These are phyloP conservation scores for Hypoxylon lenormandii DNA, from an alignment of 495 filamentous ascomycete genomes.

Conservation along the genomic window DNA sequence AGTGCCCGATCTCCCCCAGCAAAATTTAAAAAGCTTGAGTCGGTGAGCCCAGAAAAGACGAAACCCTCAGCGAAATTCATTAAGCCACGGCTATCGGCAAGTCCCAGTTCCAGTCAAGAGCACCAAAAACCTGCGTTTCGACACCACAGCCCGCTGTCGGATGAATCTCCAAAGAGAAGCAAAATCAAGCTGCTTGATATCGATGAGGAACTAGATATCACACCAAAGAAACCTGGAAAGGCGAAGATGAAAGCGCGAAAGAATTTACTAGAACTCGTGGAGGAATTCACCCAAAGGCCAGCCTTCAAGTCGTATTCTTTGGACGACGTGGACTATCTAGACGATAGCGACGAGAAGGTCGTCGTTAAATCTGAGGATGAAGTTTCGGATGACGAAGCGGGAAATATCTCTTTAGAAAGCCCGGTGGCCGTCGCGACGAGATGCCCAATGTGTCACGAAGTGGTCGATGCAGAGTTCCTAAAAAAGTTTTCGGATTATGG, in stretches of 20 bases:
- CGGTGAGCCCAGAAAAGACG: conserved; percentile 20
- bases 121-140: conserved; percentile 7
- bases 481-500: conserved; percentile 60
- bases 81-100: conserved; percentile 2
- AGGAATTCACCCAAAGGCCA: conserved; percentile 36
- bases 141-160: background rate
- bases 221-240: background rate
- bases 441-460: conserved; percentile 77
- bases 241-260: conserved; percentile 24
- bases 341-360: conserved; percentile 37
- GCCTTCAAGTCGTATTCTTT: conserved; percentile 44
- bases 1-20: conserved; percentile 5
- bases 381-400: conserved; percentile 35
- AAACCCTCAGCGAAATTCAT: conserved; percentile 8
- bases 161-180: conserved; percentile 18
- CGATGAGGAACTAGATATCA: background rate
- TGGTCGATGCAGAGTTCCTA: conserved; percentile 67
- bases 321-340: conserved; percentile 38
- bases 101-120: conserved; percentile 25
- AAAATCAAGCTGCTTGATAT: background rate
- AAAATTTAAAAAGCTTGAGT: conserved; percentile 25
- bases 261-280: conserved; percentile 12
- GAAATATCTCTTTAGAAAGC: conserved; percentile 22
- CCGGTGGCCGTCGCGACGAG: conserved; percentile 23
- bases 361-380: conserved; percentile 24